Evolutionary conservation across 805 yeast genomes (phyloP), one percentile per base, ranked within the genome.

Genomic region (Hanseniaspora clermontiae): DNA sequence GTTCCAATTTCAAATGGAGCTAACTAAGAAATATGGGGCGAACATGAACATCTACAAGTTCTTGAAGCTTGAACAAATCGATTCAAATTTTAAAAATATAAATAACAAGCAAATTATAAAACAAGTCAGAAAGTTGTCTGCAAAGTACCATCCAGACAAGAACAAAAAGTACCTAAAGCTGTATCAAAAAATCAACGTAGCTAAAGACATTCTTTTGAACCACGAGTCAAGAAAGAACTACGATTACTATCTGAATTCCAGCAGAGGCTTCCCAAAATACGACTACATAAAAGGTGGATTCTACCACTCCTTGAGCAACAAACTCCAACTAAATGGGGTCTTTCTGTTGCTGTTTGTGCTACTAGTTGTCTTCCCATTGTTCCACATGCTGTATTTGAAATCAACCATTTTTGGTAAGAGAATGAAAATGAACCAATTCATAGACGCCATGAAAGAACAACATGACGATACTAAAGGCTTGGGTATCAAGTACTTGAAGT

Each of bases 91-190:
- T 14, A 43, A 51, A 6, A 70, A 72, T 36, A 72, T 84, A 1
- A 68, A 76, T 0, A 64, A 71, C 42, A 78, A 78, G 40, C 82
- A 82, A 59, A 79, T 85, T 51, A 73, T 73, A 55, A 80, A 78
- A 61, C 84, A 85, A 24, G 84, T 85, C 70, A 81, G 87, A 65
- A 83, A 80, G 62, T 65, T 83, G 36, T 82, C 95, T 2, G 74
- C 84, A 53, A 74, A 74, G 60, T 74, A 84, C 61, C 98, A 91
- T 66, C 98, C 98, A 0, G 98, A 91, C 69, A 89, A 91, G 68
- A 70, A 70, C 47, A 68, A 66, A 57, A 74, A 73, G 56, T 75
- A 71, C 45, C 73, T 70, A 58, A 78, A 79, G 60, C 65, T 68
- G 24, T 93, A 83, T 65, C 87, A 91, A 63, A 73, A 91, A 32